Evolutionary conservation across 2,329 filamentous ascomycete genomes (phyloP).

Genomic region (Penicillium nordicum): DNA sequence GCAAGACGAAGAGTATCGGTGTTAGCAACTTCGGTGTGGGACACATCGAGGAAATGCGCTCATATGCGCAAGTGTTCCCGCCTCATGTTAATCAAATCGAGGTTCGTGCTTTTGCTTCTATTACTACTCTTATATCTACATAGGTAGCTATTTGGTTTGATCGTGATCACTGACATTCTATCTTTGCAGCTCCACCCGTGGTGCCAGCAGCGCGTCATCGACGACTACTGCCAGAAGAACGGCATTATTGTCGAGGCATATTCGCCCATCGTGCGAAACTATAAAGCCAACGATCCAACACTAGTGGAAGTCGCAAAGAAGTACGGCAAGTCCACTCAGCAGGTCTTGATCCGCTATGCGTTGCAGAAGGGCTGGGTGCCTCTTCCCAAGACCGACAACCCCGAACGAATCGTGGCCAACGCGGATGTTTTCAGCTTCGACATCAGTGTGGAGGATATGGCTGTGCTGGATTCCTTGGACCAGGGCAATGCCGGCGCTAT

Average conservation of each 20-base stretch:
- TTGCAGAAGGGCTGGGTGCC: constrained; percentile 74
- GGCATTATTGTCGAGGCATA: constrained; percentile 55
- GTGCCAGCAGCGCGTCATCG: constrained; percentile 62
- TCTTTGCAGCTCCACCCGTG: constrained; percentile 63
- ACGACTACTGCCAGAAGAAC: constrained; percentile 53
- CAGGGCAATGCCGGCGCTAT: constrained; percentile 48
- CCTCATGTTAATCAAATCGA: constrained; percentile 73
- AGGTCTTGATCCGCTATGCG: constrained; percentile 76
- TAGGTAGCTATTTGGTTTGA: not conserved
- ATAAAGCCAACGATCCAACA: constrained; percentile 66
- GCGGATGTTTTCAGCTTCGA: constrained; percentile 60
- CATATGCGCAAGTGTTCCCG: constrained; percentile 63
- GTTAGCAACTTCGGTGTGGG: constrained; percentile 69
- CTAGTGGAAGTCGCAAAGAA: constrained; percentile 65
- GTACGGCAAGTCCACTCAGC: constrained; percentile 69
- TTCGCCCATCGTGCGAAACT: constrained; percentile 59
- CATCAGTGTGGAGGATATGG: constrained; percentile 57
- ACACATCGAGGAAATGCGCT: constrained; percentile 66
- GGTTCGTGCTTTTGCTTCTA: constrained; percentile 44
- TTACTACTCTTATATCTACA: not conserved
- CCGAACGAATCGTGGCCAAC: constrained; percentile 65
- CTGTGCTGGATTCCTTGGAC: constrained; percentile 50
- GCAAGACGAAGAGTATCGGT: constrained; percentile 63
- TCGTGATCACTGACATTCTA: constrained; percentile 15
- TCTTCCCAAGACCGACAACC: constrained; percentile 69